phyloP scores from a whole-genome alignment of 2,329 filamentous ascomycete genomes.

The Colletotrichum paranaense region DNA sequence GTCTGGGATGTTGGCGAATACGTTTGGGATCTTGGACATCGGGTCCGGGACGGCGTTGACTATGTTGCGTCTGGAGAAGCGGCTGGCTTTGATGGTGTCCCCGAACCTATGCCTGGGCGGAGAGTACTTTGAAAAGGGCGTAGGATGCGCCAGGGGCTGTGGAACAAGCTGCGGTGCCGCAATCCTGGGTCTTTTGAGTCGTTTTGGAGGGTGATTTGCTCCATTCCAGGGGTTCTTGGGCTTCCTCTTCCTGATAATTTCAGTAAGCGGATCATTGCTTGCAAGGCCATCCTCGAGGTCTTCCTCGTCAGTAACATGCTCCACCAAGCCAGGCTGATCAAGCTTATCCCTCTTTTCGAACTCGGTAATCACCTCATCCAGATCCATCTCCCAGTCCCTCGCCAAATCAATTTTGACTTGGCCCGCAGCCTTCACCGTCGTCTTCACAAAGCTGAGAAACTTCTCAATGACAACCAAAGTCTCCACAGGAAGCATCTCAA shows the following conservation, averaged over 20 bases:
- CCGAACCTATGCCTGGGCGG: not conserved
- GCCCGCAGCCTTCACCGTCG: not conserved
- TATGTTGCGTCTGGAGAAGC: not conserved
- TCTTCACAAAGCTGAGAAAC: not conserved
- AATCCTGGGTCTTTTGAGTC: not conserved
- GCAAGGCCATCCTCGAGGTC: not conserved
- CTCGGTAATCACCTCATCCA: not conserved
- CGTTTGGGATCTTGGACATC: not conserved
- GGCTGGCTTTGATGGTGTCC: not conserved
- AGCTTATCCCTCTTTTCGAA: not conserved
- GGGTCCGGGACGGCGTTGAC: not conserved
- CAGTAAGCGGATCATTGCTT: not conserved
- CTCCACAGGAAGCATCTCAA: constrained; percentile 1
- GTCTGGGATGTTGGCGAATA: not conserved
- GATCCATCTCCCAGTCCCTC: not conserved
- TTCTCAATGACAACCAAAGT: not conserved
- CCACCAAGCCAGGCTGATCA: not conserved
- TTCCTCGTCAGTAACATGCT: not conserved
- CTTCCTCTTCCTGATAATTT: not conserved
- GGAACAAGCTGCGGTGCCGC: not conserved
- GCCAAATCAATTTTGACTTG: not conserved
- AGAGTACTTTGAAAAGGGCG: not conserved
- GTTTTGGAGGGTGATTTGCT: not conserved
- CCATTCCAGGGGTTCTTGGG: not conserved
- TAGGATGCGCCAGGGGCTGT: not conserved